A percentile compares a stretch with the other conserved stretches of the same genome.
phyloP scores from a whole-genome alignment of 2,329 filamentous ascomycete genomes.

The Aspergillus sergii region DNA sequence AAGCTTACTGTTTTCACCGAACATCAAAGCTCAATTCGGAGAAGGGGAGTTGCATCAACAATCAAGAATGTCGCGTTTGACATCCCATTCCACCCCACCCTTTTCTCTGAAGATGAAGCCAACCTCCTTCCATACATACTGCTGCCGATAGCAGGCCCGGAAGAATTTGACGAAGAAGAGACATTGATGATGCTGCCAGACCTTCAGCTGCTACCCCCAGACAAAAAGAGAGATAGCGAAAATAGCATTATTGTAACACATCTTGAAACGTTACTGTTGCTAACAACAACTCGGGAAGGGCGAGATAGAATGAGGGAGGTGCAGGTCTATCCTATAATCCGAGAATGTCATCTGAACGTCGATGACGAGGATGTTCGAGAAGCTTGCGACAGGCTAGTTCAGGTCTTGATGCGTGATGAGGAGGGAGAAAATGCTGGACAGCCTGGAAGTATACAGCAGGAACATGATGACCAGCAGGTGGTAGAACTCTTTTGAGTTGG shows the following conservation, averaged over 20 bases:
- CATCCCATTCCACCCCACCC: constrained; percentile 67
- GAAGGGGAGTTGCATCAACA: constrained; percentile 92
- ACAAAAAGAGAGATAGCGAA: constrained; percentile 84
- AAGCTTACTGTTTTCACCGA: constrained; percentile 96
- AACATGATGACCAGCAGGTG: constrained; percentile 50
- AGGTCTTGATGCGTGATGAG: constrained; percentile 83
- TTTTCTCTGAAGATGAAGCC: constrained; percentile 71
- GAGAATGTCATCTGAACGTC: constrained; percentile 79
- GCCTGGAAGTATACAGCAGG: constrained; percentile 29
- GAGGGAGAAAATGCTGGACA: constrained; percentile 52
- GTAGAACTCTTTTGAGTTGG: constrained; percentile 47
- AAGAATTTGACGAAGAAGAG: constrained; percentile 88
- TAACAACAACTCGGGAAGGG: constrained; percentile 76
- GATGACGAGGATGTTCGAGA: constrained; percentile 80
- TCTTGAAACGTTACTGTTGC: constrained; percentile 80
- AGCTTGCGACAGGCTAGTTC: constrained; percentile 84
- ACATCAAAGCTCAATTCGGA: constrained; percentile 77
- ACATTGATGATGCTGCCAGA: constrained; percentile 84
- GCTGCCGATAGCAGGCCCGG: constrained; percentile 81
- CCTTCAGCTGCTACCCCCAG: constrained; percentile 82
- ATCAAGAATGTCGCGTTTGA: constrained; percentile 95
- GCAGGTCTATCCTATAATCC: constrained; percentile 85
- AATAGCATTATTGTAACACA: constrained; percentile 78
- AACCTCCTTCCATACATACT: constrained; percentile 87
- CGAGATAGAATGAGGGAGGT: constrained; percentile 73